Percentiles rank a stretch among this genome's conserved stretches.
Evolutionary conservation across 305 asterid species (phyloP).

Genomic region (Lippia alba): DNA sequence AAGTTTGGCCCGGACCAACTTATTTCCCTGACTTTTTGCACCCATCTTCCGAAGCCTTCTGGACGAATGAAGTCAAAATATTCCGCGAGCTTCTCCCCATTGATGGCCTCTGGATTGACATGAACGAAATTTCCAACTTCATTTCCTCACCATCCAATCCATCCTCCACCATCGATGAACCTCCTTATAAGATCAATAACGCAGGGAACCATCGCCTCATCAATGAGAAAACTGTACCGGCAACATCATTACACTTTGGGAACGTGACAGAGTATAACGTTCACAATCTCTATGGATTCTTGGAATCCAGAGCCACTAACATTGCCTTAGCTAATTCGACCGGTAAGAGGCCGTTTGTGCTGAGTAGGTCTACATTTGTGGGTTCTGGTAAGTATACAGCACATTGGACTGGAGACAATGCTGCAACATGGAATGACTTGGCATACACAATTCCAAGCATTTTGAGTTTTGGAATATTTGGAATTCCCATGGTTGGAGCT

Average conservation of each 20-base stretch:
- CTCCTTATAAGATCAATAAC: conserved; percentile 74
- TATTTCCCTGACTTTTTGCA: conserved; percentile 85
- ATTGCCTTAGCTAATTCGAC: conserved; percentile 55
- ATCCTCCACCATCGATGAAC: conserved; percentile 56
- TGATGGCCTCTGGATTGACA: conserved; percentile 95
- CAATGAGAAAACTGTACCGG: conserved; percentile 57
- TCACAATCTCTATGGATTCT: conserved; percentile 81
- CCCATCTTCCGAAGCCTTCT: conserved; percentile 50
- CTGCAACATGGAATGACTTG: conserved; percentile 87
- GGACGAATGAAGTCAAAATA: conserved; percentile 72
- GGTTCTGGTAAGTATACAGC: conserved; percentile 90
- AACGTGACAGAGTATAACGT: conserved; percentile 65
- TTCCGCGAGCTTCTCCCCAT: conserved; percentile 62
- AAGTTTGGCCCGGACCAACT: conserved; percentile 89
- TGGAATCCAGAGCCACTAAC: conserved; percentile 75
- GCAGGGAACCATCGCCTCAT: conserved; percentile 47
- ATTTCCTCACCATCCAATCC: conserved; percentile 48
- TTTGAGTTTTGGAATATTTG: conserved; percentile 80
- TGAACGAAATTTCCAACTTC: conserved; percentile 88
- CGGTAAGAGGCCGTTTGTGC: conserved; percentile 80
- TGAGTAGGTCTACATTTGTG: conserved; percentile 80
- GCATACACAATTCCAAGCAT: conserved; percentile 72
- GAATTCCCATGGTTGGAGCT: conserved; percentile 95
- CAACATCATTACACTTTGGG: conserved; percentile 67
- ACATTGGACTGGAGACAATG: conserved; percentile 97